Evolutionary conservation across 768 basidiomycete genomes (phyloP).

Genomic region (Xanthoconium purpureum): DNA sequence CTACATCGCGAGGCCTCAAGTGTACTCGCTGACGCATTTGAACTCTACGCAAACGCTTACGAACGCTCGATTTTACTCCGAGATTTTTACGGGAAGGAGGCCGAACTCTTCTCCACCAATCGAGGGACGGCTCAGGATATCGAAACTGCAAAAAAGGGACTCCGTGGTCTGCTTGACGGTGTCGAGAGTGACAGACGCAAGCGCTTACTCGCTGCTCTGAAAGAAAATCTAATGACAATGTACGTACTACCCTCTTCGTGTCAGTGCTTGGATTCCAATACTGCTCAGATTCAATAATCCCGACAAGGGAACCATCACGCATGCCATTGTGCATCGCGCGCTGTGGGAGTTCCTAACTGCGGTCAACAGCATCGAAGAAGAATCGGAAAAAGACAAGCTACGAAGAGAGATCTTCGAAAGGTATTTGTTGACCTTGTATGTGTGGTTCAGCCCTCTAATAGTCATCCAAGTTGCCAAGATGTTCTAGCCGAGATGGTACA

Average conservation of each 20-base stretch:
- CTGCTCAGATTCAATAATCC: slow-evolving; percentile 80
- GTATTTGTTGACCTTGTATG: slow-evolving; percentile 19
- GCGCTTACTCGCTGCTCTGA: slow-evolving; percentile 64
- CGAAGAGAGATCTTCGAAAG: slow-evolving; percentile 79
- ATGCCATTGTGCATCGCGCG: slow-evolving; percentile 84
- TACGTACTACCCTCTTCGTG: slow-evolving; percentile 36
- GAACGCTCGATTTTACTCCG: slow-evolving; percentile 78
- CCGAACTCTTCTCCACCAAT: slow-evolving; percentile 60
- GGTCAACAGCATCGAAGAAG: slow-evolving; percentile 54
- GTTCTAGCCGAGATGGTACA: slow-evolving; percentile 90
- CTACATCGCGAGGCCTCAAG: slow-evolving; percentile 82
- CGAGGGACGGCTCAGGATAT: slow-evolving; percentile 59
- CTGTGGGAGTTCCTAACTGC: slow-evolving; percentile 82
- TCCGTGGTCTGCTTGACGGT: slow-evolving; percentile 65
- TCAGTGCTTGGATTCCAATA: neutral
- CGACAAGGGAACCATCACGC: slow-evolving; percentile 84
- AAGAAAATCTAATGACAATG: slow-evolving; percentile 75
- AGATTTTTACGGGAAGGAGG: slow-evolving; percentile 91
- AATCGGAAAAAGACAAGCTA: slow-evolving; percentile 67
- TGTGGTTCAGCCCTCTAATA: neutral
- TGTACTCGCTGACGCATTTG: slow-evolving; percentile 85
- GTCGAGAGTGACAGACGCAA: slow-evolving; percentile 61
- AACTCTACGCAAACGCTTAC: slow-evolving; percentile 81
- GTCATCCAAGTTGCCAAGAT: slow-evolving; percentile 64
- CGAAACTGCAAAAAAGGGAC: slow-evolving; percentile 60